These are phyloP conservation scores for Suhomyces emberorum DNA, from an alignment of 805 yeast species.

Conservation along the genomic window DNA sequence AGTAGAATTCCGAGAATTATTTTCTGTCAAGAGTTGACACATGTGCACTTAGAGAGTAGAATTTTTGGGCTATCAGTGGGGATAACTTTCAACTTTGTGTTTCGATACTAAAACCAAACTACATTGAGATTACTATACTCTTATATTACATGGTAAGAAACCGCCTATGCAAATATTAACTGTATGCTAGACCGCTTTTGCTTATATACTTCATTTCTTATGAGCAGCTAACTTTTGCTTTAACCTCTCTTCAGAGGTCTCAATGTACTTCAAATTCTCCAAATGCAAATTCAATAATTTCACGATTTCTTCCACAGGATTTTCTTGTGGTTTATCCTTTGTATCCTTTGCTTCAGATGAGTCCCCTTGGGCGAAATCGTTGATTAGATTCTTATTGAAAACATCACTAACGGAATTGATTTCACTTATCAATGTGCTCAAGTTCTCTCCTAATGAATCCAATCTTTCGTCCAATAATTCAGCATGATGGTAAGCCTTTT, in stretches of 20 bases:
- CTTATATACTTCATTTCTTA: too few species aligned
- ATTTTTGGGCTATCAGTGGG: too few species aligned
- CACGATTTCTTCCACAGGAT: slow-evolving; percentile 65
- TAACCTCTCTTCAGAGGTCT: slow-evolving; percentile 63
- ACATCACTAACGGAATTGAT: slow-evolving; percentile 81
- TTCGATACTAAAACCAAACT: too few species aligned
- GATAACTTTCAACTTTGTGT: too few species aligned
- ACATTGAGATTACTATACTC: too few species aligned
- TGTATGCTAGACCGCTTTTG: too few species aligned
- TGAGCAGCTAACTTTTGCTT: slow-evolving; percentile 59
- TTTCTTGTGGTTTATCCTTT: slow-evolving; percentile 25
- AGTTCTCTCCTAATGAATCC: slow-evolving; percentile 71
- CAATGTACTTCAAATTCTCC: slow-evolving; percentile 86
- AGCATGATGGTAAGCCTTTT: slow-evolving; percentile 84
- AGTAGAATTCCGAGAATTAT: too few species aligned
- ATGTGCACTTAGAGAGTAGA: too few species aligned
- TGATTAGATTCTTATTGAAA: slow-evolving; percentile 59
- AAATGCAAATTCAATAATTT: slow-evolving; percentile 82
- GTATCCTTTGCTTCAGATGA: slow-evolving; percentile 14
- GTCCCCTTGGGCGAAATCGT: slow-evolving; percentile 21
- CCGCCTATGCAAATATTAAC: too few species aligned
- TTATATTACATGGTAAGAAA: too few species aligned
- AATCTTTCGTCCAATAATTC: slow-evolving; percentile 79
- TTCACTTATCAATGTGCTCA: slow-evolving; percentile 72
- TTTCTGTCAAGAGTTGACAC: too few species aligned